Conservation (phyloP, 495 filamentous ascomycete species). For the Xylaria longipes region DNA sequence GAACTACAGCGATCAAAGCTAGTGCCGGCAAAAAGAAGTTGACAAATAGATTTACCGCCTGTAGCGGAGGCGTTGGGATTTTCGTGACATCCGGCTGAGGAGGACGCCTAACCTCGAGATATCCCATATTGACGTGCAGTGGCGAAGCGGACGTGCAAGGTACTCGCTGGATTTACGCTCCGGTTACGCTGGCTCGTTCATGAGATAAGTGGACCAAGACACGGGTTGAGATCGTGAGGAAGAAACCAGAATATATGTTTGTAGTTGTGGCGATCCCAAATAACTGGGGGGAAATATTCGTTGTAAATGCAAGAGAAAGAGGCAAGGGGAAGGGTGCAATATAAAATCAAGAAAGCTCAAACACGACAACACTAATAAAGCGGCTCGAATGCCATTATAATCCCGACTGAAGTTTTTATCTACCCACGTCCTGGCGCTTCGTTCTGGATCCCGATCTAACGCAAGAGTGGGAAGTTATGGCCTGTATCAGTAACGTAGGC, state of each 20-base stretch:
- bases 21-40: constrained; percentile 13
- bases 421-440: not conserved
- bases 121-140: constrained; percentile 6
- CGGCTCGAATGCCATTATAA: too few species aligned
- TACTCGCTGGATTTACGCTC: not conserved
- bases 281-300: not conserved
- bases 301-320: too few species aligned
- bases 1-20: not conserved
- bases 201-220: not conserved
- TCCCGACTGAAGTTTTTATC: not conserved
- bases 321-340: too few species aligned
- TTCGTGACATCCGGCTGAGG: constrained; percentile 9
- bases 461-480: not conserved
- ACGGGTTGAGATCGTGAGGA: not conserved
- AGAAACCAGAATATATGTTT: not conserved
- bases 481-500: not conserved
- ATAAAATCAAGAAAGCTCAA: not conserved
- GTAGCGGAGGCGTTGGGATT: constrained; percentile 17
- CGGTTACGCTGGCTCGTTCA: not conserved
- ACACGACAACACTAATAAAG: not conserved
- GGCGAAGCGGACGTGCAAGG: not conserved
- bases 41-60: constrained; percentile 18
- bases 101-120: constrained; percentile 1
- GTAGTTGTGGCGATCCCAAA: not conserved
- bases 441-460: not conserved